phyloP scores from a whole-genome alignment of 176 grass and related monocot species.

The Phyllostachys edulis region DNA sequence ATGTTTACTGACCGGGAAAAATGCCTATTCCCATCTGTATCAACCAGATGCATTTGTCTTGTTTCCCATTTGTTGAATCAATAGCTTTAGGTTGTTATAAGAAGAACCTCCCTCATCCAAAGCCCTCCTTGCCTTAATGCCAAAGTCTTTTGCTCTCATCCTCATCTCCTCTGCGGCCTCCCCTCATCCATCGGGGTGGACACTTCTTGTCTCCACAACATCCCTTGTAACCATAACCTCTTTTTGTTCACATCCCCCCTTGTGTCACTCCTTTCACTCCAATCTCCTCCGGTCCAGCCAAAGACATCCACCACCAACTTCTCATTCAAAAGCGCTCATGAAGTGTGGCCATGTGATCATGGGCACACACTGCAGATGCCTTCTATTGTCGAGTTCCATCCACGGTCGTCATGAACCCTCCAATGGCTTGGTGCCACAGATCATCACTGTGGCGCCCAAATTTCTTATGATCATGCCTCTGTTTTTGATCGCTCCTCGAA shows the following conservation, averaged over 20 bases:
- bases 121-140: slow-evolving; percentile 54
- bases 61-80: slow-evolving; percentile 49
- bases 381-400: slow-evolving; percentile 75
- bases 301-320: slow-evolving; percentile 63
- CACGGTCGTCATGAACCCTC: slow-evolving; percentile 65
- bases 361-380: slow-evolving; percentile 52
- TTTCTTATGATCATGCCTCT: slow-evolving; percentile 51
- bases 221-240: slow-evolving; percentile 40
- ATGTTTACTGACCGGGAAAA: background rate
- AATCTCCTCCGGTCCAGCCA: slow-evolving; percentile 47
- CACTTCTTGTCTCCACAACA: slow-evolving; percentile 24
- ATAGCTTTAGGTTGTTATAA: slow-evolving; percentile 36
- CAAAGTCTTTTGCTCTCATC: slow-evolving; percentile 39
- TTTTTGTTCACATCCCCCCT: slow-evolving; percentile 24
- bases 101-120: slow-evolving; percentile 61
- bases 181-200: slow-evolving; percentile 45
- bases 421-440: slow-evolving; percentile 62
- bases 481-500: slow-evolving; percentile 49
- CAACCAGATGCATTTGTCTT: background rate
- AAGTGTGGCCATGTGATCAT: slow-evolving; percentile 72
- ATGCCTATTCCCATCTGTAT: slow-evolving; percentile 10
- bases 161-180: slow-evolving; percentile 49
- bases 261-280: slow-evolving; percentile 39
- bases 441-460: slow-evolving; percentile 68
- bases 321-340: slow-evolving; percentile 58